Evolutionary conservation across 257 asterid genomes (phyloP).

Genomic region (Eustoma russellianum): DNA sequence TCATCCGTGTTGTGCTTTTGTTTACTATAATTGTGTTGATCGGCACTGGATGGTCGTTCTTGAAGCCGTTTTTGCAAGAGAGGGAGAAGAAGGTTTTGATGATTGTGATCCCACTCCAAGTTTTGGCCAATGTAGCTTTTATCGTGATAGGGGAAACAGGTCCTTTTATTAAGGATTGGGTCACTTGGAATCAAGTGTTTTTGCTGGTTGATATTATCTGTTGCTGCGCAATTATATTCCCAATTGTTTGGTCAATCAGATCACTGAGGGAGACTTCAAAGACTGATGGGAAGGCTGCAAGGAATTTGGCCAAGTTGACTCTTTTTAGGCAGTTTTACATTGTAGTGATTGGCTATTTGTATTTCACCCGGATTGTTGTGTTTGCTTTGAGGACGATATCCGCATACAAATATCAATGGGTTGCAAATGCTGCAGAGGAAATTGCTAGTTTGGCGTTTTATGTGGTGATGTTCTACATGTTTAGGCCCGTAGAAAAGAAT

Average conservation of each 20-base stretch:
- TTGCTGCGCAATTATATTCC: slow-evolving; percentile 85
- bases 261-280: slow-evolving; percentile 93
- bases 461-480: slow-evolving; percentile 76
- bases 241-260: slow-evolving; percentile 92
- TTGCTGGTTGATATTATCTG: slow-evolving; percentile 85
- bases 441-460: slow-evolving; percentile 79
- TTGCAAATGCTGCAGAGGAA: slow-evolving; percentile 83
- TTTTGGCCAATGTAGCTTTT: slow-evolving; percentile 77
- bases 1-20: slow-evolving; percentile 65
- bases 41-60: slow-evolving; percentile 88
- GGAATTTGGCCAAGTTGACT: slow-evolving; percentile 74
- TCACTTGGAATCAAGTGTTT: slow-evolving; percentile 86
- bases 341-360: slow-evolving; percentile 84
- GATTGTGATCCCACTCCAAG: slow-evolving; percentile 91
- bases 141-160: slow-evolving; percentile 90
- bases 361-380: slow-evolving; percentile 89
- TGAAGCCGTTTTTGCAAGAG: slow-evolving; percentile 86
- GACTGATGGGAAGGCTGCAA: slow-evolving; percentile 95
- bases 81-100: slow-evolving; percentile 92
- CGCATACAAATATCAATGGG: slow-evolving; percentile 92
- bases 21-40: slow-evolving; percentile 71
- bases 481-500: slow-evolving; percentile 81
- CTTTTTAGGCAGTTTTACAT: slow-evolving; percentile 90
- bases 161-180: slow-evolving; percentile 89
- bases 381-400: slow-evolving; percentile 80